Evolutionary conservation across 2,329 filamentous ascomycete genomes (phyloP).

Genomic region (Cladosporium oxysporum): DNA sequence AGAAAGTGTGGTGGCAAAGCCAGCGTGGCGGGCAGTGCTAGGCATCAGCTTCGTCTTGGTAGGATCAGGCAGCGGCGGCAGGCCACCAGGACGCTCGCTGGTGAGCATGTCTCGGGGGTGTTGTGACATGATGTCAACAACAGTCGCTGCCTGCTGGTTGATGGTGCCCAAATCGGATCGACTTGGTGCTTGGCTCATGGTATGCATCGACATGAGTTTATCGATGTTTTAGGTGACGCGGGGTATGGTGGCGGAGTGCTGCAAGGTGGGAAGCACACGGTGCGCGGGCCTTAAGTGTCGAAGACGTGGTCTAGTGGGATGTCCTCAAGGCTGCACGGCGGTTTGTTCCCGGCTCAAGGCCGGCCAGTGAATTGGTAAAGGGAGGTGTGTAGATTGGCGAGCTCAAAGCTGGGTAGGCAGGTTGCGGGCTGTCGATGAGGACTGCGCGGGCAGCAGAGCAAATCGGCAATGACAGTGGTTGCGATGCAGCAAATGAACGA

Average conservation of each 20-base stretch:
- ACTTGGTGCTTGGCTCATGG: neutral
- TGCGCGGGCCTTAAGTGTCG: neutral
- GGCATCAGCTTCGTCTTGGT: conserved; percentile 12
- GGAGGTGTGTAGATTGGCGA: neutral
- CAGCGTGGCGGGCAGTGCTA: neutral
- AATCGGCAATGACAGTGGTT: conserved; percentile 17
- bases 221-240: conserved; percentile 4
- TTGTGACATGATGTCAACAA: conserved; percentile 2
- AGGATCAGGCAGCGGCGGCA: neutral
- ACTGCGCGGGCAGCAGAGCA: conserved; percentile 10
- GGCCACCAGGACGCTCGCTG: conserved; percentile 1
- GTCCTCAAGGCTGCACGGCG: conserved; percentile 11
- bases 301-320: neutral
- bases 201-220: neutral
- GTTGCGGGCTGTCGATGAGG: neutral
- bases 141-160: neutral
- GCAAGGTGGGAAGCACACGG: conserved; percentile 2
- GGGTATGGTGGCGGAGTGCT: conserved; percentile 15
- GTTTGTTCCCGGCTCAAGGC: conserved; percentile 15
- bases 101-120: neutral
- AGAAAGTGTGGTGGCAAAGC: conserved; percentile 21
- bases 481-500: conserved; percentile 12
- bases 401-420: conserved; percentile 8
- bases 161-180: neutral
- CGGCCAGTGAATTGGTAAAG: conserved; percentile 8